Conservation (phyloP, 2,329 filamentous ascomycete species). For the Aspergillus chevalieri region DNA sequence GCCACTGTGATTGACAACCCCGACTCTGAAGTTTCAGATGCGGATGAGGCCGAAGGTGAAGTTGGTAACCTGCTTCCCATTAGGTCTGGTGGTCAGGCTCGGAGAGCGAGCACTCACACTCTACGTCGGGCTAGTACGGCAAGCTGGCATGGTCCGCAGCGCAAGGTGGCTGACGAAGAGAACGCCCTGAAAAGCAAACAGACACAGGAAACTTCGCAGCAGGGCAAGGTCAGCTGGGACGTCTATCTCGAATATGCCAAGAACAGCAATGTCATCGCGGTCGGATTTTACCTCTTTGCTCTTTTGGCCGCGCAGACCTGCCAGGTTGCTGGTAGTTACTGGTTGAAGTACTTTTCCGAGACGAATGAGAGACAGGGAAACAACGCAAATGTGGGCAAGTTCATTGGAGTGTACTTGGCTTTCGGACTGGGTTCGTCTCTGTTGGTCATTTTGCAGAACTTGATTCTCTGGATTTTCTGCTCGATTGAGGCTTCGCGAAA, state of each 20-base stretch:
- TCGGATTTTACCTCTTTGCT: conserved; percentile 69
- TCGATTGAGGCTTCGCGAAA: conserved; percentile 98
- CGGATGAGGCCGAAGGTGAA: conserved; percentile 60
- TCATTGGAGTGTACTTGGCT: conserved; percentile 90
- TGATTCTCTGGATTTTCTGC: conserved; percentile 98
- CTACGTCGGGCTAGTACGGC: conserved; percentile 85
- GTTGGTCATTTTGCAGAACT: conserved; percentile 81
- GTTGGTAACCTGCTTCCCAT: conserved; percentile 73
- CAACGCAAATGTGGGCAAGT: conserved; percentile 78
- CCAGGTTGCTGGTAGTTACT: conserved; percentile 77
- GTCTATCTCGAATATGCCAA: conserved; percentile 94
- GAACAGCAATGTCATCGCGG: conserved; percentile 82
- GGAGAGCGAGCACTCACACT: conserved; percentile 65
- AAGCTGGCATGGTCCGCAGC: conserved; percentile 78
- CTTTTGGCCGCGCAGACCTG: conserved; percentile 74
- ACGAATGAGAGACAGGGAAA: conserved; percentile 59
- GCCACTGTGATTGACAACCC: conserved; percentile 47
- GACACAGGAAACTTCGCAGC: conserved; percentile 78
- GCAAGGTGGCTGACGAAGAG: conserved; percentile 78
- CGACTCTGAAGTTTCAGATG: conserved; percentile 48
- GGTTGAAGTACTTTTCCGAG: conserved; percentile 92
- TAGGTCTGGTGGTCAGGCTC: conserved; percentile 54
- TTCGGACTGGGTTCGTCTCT: conserved; percentile 82
- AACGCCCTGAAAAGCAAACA: conserved; percentile 70
- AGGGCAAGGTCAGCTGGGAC: conserved; percentile 96